These are phyloP conservation scores for Gomphus bonarii DNA, from an alignment of 1,284 basidiomycete species.

Conservation along the genomic window DNA sequence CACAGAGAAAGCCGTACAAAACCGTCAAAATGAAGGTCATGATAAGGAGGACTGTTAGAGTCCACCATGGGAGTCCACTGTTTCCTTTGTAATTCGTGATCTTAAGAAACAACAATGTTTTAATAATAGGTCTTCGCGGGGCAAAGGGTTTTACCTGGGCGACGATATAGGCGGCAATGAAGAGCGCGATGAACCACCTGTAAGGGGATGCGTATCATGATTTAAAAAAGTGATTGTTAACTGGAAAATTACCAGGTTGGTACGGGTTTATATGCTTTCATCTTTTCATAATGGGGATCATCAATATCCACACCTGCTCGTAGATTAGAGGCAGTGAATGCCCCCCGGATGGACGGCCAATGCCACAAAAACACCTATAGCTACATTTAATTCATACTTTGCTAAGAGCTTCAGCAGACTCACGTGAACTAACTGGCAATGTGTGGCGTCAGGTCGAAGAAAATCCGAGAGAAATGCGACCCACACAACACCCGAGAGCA, in stretches of 20 bases:
- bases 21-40: conserved; percentile 41
- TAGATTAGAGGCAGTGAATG: conserved; percentile 12
- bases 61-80: conserved; percentile 44
- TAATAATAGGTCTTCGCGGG: background rate
- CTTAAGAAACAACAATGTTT: conserved; percentile 12
- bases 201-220: background rate
- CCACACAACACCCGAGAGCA: conserved; percentile 16
- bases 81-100: conserved; percentile 42
- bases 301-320: conserved; percentile 8
- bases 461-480: background rate
- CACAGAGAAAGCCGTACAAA: conserved; percentile 45
- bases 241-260: conserved; percentile 16
- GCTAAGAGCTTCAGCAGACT: background rate
- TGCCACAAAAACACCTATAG: conserved; percentile 16
- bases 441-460: background rate
- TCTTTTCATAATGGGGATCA: conserved; percentile 21
- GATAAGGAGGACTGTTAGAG: conserved; percentile 24
- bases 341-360: conserved; percentile 14
- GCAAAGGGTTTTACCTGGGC: conserved; percentile 10
- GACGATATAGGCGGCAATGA: conserved; percentile 19
- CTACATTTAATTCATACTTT: background rate
- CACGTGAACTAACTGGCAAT: background rate
- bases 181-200: conserved; percentile 18
- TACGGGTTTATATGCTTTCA: conserved; percentile 21
- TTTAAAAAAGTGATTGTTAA: background rate